Conservation (phyloP, 306 rosid genomes). For the Amphicarpaea edgeworthii region DNA sequence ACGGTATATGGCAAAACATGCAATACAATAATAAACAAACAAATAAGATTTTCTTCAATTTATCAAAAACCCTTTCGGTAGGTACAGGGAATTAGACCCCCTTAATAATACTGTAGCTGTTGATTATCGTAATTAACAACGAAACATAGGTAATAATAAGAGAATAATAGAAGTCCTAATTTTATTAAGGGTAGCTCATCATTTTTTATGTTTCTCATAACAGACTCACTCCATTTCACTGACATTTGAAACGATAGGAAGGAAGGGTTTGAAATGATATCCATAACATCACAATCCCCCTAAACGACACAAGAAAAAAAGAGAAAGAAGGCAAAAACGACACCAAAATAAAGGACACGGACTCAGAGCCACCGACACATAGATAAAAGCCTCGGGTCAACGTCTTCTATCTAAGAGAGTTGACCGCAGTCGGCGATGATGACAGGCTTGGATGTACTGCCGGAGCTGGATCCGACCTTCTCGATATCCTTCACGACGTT, state of each 20-base stretch:
- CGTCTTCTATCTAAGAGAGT: slow-evolving; percentile 62
- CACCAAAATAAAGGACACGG: slow-evolving; percentile 31
- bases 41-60: not conserved
- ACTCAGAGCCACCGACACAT: slow-evolving; percentile 44
- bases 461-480: slow-evolving; percentile 23
- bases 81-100: too few species aligned
- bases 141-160: not conserved
- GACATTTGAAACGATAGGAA: not conserved
- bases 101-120: too few species aligned
- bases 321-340: slow-evolving; percentile 4
- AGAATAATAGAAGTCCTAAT: slow-evolving; percentile 37
- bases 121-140: too few species aligned
- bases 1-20: not conserved
- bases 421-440: slow-evolving; percentile 65
- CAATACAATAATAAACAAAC: too few species aligned
- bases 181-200: slow-evolving; percentile 61
- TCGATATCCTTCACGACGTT: not conserved
- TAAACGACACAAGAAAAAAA: not conserved
- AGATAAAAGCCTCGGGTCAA: not conserved
- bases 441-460: slow-evolving; percentile 1
- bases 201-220: slow-evolving; percentile 37
- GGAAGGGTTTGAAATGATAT: slow-evolving; percentile 38
- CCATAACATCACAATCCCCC: slow-evolving; percentile 39
- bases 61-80: not conserved
- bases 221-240: slow-evolving; percentile 35